Conservation (phyloP, 208 protist genomes). For the Crithidia sp. region DNA sequence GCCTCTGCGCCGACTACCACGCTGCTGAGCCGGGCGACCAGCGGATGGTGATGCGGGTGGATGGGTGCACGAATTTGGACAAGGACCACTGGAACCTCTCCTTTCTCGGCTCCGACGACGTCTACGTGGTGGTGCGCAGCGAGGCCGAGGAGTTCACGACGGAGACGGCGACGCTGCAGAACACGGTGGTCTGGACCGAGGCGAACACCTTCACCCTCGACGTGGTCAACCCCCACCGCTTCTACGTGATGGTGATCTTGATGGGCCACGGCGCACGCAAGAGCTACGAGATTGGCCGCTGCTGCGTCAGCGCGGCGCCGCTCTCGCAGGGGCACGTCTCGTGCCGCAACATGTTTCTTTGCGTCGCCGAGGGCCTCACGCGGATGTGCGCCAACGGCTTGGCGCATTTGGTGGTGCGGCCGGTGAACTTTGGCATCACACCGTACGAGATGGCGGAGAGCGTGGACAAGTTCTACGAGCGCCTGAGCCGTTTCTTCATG, state of each 20-base stretch:
- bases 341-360: constrained; percentile 72
- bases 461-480: constrained; percentile 73
- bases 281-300: constrained; percentile 71
- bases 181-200: constrained; percentile 60
- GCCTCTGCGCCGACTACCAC: constrained; percentile 58
- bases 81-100: constrained; percentile 48
- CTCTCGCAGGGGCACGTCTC: constrained; percentile 59
- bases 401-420: constrained; percentile 62
- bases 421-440: constrained; percentile 60
- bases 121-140: constrained; percentile 73
- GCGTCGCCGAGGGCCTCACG: constrained; percentile 37
- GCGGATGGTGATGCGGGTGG: constrained; percentile 49
- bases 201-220: constrained; percentile 47
- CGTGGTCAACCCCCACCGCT: constrained; percentile 56
- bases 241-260: constrained; percentile 66
- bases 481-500: constrained; percentile 74
- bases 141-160: constrained; percentile 62
- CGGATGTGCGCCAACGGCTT: constrained; percentile 47
- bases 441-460: constrained; percentile 37
- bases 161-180: constrained; percentile 28
- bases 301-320: constrained; percentile 47
- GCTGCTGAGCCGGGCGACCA: constrained; percentile 41
- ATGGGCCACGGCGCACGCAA: constrained; percentile 41
- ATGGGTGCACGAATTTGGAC: constrained; percentile 75
- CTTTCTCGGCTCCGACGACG: constrained; percentile 53